Percentiles rank a stretch among this genome's conserved stretches.
phyloP scores from a whole-genome alignment of 116 monocot genomes.

The Papilionanthe hybrid region DNA sequence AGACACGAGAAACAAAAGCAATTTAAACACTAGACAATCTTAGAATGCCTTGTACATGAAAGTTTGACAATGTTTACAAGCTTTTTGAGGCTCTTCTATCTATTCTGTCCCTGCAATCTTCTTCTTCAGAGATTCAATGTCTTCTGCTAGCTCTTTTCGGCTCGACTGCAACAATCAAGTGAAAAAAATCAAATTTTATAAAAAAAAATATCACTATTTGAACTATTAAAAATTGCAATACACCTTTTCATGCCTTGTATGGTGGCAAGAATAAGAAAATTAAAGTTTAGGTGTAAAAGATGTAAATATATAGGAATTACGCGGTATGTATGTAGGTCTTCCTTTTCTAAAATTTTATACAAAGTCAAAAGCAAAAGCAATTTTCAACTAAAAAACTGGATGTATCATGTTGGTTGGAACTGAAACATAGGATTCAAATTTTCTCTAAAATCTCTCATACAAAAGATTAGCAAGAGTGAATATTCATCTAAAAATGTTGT shows the following conservation, averaged over 20 bases:
- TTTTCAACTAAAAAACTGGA: neutral
- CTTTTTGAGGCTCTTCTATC: neutral
- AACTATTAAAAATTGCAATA: no score
- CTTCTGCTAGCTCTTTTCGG: slow-evolving; percentile 82
- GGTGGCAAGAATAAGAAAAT: no score
- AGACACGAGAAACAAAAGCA: neutral
- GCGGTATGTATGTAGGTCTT: no score
- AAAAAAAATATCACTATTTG: no score
- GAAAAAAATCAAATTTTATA: neutral
- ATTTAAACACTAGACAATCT: neutral
- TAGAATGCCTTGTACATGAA: neutral
- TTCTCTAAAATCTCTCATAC: neutral
- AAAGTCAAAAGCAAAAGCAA: no score
- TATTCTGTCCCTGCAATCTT: slow-evolving; percentile 75
- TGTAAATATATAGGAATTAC: no score
- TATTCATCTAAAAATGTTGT: neutral
- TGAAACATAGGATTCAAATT: no score
- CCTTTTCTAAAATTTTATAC: no score
- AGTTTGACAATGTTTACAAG: neutral
- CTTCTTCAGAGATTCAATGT: slow-evolving; percentile 77
- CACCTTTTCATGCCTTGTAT: no score
- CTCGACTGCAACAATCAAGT: slow-evolving; percentile 45
- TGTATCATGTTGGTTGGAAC: neutral
- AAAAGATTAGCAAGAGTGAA: neutral
- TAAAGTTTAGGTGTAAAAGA: no score